These are phyloP conservation scores for Cercophora samala DNA, from an alignment of 495 filamentous ascomycete species.

Conservation along the genomic window DNA sequence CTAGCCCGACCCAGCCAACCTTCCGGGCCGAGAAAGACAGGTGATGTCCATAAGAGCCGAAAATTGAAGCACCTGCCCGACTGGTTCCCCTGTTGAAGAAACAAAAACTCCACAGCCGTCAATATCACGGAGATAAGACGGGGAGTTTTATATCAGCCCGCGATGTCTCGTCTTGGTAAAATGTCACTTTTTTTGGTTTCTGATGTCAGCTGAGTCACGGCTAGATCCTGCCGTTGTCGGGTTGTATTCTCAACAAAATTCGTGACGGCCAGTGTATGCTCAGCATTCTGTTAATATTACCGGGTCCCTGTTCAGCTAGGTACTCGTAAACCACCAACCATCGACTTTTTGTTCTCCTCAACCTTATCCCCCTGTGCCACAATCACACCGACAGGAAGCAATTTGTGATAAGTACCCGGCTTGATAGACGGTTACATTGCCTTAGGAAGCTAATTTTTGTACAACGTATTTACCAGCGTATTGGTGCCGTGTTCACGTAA, in stretches of 20 bases:
- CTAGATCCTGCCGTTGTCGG: background rate
- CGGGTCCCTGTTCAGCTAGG: too few relatives aligned
- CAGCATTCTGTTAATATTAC: background rate
- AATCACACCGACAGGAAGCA: background rate
- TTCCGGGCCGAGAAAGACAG: too few relatives aligned
- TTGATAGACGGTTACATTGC: background rate
- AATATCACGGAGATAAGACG: slow-evolving; percentile 9
- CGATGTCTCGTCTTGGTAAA: background rate
- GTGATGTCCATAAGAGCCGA: background rate
- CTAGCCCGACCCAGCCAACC: too few relatives aligned
- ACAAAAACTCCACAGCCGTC: background rate
- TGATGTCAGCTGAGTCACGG: background rate
- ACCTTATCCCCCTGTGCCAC: background rate
- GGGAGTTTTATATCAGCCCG: background rate
- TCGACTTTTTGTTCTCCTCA: background rate
- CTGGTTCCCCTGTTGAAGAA: background rate
- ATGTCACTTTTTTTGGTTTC: background rate
- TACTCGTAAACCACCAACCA: background rate
- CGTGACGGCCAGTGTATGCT: background rate
- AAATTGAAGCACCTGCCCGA: slow-evolving; percentile 6
- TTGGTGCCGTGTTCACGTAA: background rate
- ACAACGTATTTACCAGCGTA: background rate
- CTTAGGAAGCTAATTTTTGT: background rate
- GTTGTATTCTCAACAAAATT: background rate
- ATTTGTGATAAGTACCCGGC: background rate